Conservation (phyloP, 2,329 filamentous ascomycete species). For the Mycosphaerella sp. region DNA sequence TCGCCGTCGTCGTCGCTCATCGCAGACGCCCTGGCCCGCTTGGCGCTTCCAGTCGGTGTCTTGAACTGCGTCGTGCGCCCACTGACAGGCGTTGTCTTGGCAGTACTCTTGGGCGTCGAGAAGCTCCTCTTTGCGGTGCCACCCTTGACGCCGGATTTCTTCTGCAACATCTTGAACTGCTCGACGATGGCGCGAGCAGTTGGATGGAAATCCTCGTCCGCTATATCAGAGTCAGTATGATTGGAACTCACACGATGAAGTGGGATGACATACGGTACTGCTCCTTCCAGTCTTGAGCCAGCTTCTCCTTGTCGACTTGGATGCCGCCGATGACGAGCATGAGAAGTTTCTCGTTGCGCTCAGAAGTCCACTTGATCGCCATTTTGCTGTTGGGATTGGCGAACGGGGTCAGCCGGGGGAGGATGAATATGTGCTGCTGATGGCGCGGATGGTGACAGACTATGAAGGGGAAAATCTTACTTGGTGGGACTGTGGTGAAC, state of each 20-base stretch:
- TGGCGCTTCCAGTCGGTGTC: constrained; percentile 15
- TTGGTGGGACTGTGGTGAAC: too few species aligned
- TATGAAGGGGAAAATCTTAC: too few species aligned
- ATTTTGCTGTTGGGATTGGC: constrained; percentile 10
- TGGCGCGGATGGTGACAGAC: neutral
- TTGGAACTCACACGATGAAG: neutral
- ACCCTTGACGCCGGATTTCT: constrained; percentile 4
- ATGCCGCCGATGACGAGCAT: constrained; percentile 20
- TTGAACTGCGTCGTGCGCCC: constrained; percentile 11
- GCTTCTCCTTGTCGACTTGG: constrained; percentile 14
- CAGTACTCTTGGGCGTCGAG: constrained; percentile 6
- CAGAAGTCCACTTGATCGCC: constrained; percentile 23
- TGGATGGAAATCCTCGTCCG: constrained; percentile 13
- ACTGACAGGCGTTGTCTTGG: constrained; percentile 5
- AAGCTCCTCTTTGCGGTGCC: neutral
- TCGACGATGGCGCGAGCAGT: constrained; percentile 21
- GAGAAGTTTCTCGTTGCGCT: constrained; percentile 23
- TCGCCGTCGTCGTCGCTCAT: constrained; percentile 27
- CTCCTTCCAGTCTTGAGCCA: constrained; percentile 10
- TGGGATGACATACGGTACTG: constrained; percentile 12
- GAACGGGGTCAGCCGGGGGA: neutral
- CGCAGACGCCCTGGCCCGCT: constrained; percentile 7
- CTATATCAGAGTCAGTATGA: constrained; percentile 11
- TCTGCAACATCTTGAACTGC: constrained; percentile 20
- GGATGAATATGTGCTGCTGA: neutral